phyloP scores from a whole-genome alignment of 2,329 filamentous ascomycete genomes.

The Aspergillus tubingensis region DNA sequence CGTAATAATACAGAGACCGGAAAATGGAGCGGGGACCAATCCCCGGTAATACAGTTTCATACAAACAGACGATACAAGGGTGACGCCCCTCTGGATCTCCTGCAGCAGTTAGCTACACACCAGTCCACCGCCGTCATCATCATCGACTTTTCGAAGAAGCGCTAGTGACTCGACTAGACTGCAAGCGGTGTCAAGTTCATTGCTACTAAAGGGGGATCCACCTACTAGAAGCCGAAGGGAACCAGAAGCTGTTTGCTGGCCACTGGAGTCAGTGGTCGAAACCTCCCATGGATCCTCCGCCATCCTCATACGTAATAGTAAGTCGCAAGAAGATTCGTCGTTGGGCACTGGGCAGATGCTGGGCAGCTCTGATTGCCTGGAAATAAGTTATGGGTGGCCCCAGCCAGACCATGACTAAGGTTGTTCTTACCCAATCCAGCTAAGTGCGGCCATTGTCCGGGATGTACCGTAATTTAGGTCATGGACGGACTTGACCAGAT shows the following conservation, averaged over 20 bases:
- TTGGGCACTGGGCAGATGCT: slow-evolving; percentile 4
- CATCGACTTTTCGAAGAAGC: slow-evolving; percentile 13
- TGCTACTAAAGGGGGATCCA: slow-evolving; percentile 13
- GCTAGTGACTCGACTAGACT: slow-evolving; percentile 16
- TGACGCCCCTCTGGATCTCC: slow-evolving; percentile 13
- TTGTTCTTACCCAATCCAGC: background rate
- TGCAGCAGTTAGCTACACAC: slow-evolving; percentile 7
- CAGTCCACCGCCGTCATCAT: slow-evolving; percentile 10
- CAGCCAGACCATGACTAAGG: slow-evolving; percentile 2
- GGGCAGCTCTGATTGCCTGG: background rate
- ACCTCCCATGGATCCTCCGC: slow-evolving; percentile 1
- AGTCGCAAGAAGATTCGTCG: slow-evolving; percentile 1
- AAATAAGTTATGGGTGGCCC: background rate
- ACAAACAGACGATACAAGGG: background rate
- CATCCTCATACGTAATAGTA: slow-evolving; percentile 1
- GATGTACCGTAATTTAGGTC: background rate
- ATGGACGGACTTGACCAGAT: background rate
- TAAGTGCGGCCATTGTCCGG: background rate
- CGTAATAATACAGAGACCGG: slow-evolving; percentile 1
- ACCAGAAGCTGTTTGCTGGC: slow-evolving; percentile 1
- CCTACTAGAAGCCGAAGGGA: slow-evolving; percentile 1
- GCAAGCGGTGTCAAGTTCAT: slow-evolving; percentile 16
- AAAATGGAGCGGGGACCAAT: background rate
- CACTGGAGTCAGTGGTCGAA: background rate
- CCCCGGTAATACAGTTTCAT: slow-evolving; percentile 1